phyloP scores from a whole-genome alignment of 1,284 basidiomycete species.

The Ceratorhiza oryzae-sativae region DNA sequence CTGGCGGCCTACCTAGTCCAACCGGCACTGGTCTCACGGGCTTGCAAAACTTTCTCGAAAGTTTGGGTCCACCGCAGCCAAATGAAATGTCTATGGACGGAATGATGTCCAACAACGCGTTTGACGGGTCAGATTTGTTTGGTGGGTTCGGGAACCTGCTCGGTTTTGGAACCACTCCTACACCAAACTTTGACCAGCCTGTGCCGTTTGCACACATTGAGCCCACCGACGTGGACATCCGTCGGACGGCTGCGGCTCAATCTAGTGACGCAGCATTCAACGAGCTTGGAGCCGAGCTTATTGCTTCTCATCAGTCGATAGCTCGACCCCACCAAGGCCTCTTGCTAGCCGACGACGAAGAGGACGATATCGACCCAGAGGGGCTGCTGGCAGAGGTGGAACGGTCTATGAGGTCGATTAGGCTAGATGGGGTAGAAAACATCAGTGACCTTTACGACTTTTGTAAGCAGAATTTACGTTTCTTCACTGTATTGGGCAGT shows the following conservation, averaged over 20 bases:
- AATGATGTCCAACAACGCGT: conserved; percentile 4
- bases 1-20: conserved; percentile 17
- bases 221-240: conserved; percentile 16
- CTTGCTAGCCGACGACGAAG: conserved; percentile 34
- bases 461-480: conserved; percentile 7
- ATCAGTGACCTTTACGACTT: conserved; percentile 32
- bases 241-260: neutral
- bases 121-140: conserved; percentile 29
- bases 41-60: conserved; percentile 33
- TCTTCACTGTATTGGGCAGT: neutral
- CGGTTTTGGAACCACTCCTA: conserved; percentile 12
- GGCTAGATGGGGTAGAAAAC: conserved; percentile 16
- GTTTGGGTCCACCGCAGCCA: conserved; percentile 23
- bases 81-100: conserved; percentile 10
- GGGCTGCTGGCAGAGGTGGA: conserved; percentile 35
- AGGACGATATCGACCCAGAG: conserved; percentile 37
- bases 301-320: conserved; percentile 32
- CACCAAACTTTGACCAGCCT: conserved; percentile 18
- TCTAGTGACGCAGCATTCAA: conserved; percentile 33
- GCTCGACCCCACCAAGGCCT: conserved; percentile 34
- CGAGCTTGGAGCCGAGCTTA: conserved; percentile 35
- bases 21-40: conserved; percentile 34
- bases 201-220: conserved; percentile 32
- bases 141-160: conserved; percentile 25
- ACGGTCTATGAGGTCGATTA: conserved; percentile 31